Percentiles rank a stretch among this genome's conserved stretches.
Conservation (phyloP, 169 alveolate species). For the Cryptosporidium felis region DNA sequence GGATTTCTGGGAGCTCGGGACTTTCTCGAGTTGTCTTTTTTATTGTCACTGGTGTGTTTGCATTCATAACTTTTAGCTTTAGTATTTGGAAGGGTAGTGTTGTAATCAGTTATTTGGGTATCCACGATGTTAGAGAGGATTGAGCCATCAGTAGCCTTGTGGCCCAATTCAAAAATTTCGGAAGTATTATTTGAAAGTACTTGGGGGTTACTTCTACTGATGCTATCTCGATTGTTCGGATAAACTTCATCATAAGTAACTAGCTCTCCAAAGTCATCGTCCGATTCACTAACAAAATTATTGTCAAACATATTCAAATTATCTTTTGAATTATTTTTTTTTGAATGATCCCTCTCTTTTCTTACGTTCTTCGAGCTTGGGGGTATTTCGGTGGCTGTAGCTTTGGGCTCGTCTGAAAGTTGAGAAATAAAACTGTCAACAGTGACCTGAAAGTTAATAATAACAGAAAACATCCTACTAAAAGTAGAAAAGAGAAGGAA, state of each 20-base stretch:
- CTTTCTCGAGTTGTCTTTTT: no score
- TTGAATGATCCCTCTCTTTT: neutral
- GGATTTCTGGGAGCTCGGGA: no score
- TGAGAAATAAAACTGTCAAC: neutral
- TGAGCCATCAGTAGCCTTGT: no score
- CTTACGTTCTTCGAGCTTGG: neutral
- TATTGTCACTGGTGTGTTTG: no score
- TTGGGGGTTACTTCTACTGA: no score
- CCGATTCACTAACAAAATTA: neutral
- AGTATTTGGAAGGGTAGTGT: no score
- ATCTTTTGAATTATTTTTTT: neutral
- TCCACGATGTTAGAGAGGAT: no score
- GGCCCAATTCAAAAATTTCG: no score
- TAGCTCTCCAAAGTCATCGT: neutral
- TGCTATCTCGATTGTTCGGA: no score
- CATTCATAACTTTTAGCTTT: no score
- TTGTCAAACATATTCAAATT: neutral
- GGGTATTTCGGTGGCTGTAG: neutral
- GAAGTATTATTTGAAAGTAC: no score
- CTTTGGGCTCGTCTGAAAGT: neutral
- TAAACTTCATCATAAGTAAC: neutral
- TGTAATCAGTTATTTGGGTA: no score
- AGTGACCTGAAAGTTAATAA: neutral
- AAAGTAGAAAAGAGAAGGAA: constrained; percentile 16
- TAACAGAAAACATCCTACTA: constrained; percentile 20